Evolutionary conservation across 148 eudicot species (phyloP).

Genomic region (Simmondsia chinensis): DNA sequence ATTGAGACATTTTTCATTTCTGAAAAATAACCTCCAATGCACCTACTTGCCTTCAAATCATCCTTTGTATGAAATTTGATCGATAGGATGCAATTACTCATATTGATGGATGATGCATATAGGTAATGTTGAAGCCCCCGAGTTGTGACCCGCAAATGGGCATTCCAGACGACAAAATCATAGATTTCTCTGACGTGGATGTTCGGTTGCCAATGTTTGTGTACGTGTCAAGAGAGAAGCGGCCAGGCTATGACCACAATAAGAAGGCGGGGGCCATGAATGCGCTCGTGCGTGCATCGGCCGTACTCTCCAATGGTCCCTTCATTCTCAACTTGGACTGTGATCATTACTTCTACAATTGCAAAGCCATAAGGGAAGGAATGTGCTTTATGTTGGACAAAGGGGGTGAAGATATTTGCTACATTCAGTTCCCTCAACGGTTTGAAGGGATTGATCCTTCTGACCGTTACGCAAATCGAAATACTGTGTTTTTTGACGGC

Average conservation of each 20-base stretch:
- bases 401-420: slow-evolving; percentile 94
- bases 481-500: slow-evolving; percentile 91
- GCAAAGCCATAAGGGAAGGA: slow-evolving; percentile 81
- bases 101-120: too few relatives aligned
- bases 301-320: slow-evolving; percentile 78
- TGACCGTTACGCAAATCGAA: slow-evolving; percentile 89
- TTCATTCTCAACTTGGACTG: slow-evolving; percentile 93
- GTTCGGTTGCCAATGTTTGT: slow-evolving; percentile 84
- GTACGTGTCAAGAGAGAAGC: slow-evolving; percentile 68
- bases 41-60: too few relatives aligned
- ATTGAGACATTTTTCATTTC: too few relatives aligned
- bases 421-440: slow-evolving; percentile 91
- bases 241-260: slow-evolving; percentile 70
- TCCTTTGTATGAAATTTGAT: too few relatives aligned
- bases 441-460: slow-evolving; percentile 97
- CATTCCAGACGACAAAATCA: slow-evolving; percentile 20
- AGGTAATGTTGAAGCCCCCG: slow-evolving; percentile 93
- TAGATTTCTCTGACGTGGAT: slow-evolving; percentile 74
- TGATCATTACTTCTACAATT: slow-evolving; percentile 74
- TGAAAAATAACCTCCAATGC: too few relatives aligned
- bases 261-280: slow-evolving; percentile 87
- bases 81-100: too few relatives aligned
- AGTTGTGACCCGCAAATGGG: slow-evolving; percentile 52
- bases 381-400: slow-evolving; percentile 97
- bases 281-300: slow-evolving; percentile 68